phyloP scores from a whole-genome alignment of 2,329 filamentous ascomycete species.

The Plenodomus tracheiphilus region DNA sequence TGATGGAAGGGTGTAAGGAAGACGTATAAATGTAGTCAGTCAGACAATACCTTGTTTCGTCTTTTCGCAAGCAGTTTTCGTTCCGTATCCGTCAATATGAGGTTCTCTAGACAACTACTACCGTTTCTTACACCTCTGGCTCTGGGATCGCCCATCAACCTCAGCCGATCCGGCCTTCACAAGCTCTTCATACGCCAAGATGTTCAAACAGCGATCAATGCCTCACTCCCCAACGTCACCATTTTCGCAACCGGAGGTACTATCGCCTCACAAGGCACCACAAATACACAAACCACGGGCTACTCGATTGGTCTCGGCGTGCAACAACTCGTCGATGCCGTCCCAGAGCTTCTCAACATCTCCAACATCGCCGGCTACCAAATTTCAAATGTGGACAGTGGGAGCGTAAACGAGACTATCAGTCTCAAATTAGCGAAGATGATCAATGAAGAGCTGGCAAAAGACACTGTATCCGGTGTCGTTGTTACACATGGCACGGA shows the following conservation, averaged over 20 bases:
- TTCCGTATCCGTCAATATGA: conserved; percentile 24
- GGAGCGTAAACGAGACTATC: conserved; percentile 52
- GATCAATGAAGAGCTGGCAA: conserved; percentile 55
- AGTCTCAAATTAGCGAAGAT: conserved; percentile 53
- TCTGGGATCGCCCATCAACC: conserved; percentile 26
- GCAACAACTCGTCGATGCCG: conserved; percentile 56
- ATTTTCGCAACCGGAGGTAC: conserved; percentile 63
- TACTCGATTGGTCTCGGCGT: conserved; percentile 59
- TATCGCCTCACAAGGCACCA: conserved; percentile 58
- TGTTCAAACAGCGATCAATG: conserved; percentile 44
- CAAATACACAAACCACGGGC: conserved; percentile 56
- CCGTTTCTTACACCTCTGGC: conserved; percentile 22
- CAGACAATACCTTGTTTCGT: too few species aligned
- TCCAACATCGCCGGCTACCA: conserved; percentile 58
- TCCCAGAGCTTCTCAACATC: conserved; percentile 59
- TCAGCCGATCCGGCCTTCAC: conserved; percentile 17
- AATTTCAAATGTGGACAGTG: conserved; percentile 41
- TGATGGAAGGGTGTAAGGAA: neutral
- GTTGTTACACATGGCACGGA: conserved; percentile 69
- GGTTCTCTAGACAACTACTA: conserved; percentile 19
- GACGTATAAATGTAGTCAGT: conserved; percentile 6
- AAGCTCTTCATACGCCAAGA: conserved; percentile 35
- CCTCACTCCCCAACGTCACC: conserved; percentile 59
- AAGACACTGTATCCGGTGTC: conserved; percentile 49
- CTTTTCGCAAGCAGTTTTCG: too few species aligned